Evolutionary conservation across 805 yeast genomes (phyloP), one percentile per base, ranked within the genome.

Genomic region (Hanseniaspora lindneri): DNA sequence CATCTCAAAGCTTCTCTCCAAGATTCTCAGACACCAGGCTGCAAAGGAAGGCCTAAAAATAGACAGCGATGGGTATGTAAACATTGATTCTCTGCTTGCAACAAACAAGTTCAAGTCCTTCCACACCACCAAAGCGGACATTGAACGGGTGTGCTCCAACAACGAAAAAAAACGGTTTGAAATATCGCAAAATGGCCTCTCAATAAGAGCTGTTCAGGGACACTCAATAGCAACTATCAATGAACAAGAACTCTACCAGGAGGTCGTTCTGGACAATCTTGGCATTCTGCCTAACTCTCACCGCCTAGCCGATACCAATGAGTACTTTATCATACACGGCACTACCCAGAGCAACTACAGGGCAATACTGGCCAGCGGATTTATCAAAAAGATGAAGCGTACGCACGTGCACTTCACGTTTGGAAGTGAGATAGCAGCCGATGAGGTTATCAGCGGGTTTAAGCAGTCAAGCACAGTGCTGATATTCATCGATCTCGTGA

Each of bases 151-250:
- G 1, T 95, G 87, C 0, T 69, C 61, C 0, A 66, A 61, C 7
- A 83, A 88, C 56, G 77, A 72, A 47, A 89, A 89, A 64, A 71
- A 79, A 55, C 62, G 98, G 48, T 89, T 79, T 63, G 70, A 72
- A 30, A 52, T 87, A 11, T 55, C 54, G 13, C 63, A 60, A 5
- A 65, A 55, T 4, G 57, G 51, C 4, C 43, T 52, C 11, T 43
- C 55, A 30, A 75, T 89, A n/a, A 76, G 96, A 59, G 97, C 98
- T 3, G 80, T 80, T 46, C 98, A 92, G 63, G 98, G 98, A 3
- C 98, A 92, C 62, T 78, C 94, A 0, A 65, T 89, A 4, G 59
- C 61, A 29, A 51, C 56, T 0, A 67, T 78, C 1, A 62, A 64
- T 1, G 67, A 68, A 25, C 71, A 66, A 19, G 70, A 72, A 14